Evolutionary conservation across 768 basidiomycete species (phyloP), one percentile per base, ranked within the genome.

Genomic region (Trametes elegans): DNA sequence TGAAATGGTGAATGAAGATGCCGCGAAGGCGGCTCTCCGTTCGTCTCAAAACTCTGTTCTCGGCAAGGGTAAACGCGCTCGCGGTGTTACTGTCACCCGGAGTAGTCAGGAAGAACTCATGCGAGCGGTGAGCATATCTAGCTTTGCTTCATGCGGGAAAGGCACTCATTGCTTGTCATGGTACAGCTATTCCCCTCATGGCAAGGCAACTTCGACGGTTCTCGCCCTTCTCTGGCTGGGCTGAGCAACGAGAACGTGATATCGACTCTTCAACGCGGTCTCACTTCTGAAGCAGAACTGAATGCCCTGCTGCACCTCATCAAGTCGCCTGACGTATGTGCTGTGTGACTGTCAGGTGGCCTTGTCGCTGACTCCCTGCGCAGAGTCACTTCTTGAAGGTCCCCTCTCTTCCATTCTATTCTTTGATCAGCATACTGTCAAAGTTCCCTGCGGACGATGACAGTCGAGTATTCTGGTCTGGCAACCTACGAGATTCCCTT

Each of bases 341-440:
- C 42, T 44, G 58, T n/a, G 7, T 5, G 8, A 39, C 19, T 47
- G n/a, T 24, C 3, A 2, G 1, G 7, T 14, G 2, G 5, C 5
- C 28, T 8, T 24, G 8, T 6, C 3, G 19, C 38, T 58, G 18
- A 51, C 19, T 2, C 18, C 29, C 10, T 16, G 32, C 21, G 1
- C 61, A 92, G 88, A 85, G 88, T 16, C 91, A 90, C 66, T 93
- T 93, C 75, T 74, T 93, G 62, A 93, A 93, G 73, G 88, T 88
- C 24, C 85, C 90, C 3, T 85, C 81, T 2, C 76, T 93, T 39
- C 91, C 91, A 0, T 92, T 88, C 74, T 82, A 91, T 66, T 82
- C 79, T n/a, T 76, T 93, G 40, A 77, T 84, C 56, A 87, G 86
- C 56, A 77, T 90, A 49, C 66, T 93, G 56, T 80, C 79, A 61